These are phyloP conservation scores for Neoboletus subvelutipes DNA, from an alignment of 768 basidiomycete species.

Conservation along the genomic window DNA sequence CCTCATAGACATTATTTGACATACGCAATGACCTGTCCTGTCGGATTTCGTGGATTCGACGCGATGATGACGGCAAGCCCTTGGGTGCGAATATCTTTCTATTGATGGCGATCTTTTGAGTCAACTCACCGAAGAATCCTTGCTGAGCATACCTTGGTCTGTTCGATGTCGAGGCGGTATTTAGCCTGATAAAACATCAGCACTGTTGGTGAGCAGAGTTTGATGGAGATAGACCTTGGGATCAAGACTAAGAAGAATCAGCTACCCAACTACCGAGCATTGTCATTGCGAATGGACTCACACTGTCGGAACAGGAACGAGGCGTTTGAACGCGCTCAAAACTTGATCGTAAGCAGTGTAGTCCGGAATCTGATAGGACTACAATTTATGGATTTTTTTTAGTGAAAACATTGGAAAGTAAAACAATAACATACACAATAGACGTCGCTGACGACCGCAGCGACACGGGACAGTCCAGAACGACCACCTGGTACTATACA, in stretches of 20 bases:
- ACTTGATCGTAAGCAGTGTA: slow-evolving; percentile 90
- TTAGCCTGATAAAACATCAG: slow-evolving; percentile 42
- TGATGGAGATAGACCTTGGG: slow-evolving; percentile 35
- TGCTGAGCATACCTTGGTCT: slow-evolving; percentile 56
- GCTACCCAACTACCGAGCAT: not conserved
- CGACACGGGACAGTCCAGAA: slow-evolving; percentile 84
- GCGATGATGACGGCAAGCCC: slow-evolving; percentile 84
- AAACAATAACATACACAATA: slow-evolving; percentile 55
- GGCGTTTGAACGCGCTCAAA: slow-evolving; percentile 79
- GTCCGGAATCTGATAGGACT: slow-evolving; percentile 91
- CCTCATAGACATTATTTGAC: slow-evolving; percentile 9
- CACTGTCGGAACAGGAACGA: slow-evolving; percentile 90
- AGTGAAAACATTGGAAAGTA: not conserved
- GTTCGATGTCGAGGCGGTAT: slow-evolving; percentile 77
- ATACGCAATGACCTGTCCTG: slow-evolving; percentile 82
- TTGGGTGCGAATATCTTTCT: slow-evolving; percentile 81
- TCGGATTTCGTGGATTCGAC: slow-evolving; percentile 96
- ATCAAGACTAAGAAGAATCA: slow-evolving; percentile 40
- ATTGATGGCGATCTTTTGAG: slow-evolving; percentile 2
- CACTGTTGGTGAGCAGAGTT: not conserved
- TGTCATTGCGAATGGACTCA: slow-evolving; percentile 37
- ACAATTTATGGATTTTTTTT: not conserved
- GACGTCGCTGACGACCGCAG: slow-evolving; percentile 89
- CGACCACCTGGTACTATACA: slow-evolving; percentile 95
- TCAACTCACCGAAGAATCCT: not conserved